phyloP scores from a whole-genome alignment of 108 stramenopile genomes.

The Cylindrotheca fusiformis region DNA sequence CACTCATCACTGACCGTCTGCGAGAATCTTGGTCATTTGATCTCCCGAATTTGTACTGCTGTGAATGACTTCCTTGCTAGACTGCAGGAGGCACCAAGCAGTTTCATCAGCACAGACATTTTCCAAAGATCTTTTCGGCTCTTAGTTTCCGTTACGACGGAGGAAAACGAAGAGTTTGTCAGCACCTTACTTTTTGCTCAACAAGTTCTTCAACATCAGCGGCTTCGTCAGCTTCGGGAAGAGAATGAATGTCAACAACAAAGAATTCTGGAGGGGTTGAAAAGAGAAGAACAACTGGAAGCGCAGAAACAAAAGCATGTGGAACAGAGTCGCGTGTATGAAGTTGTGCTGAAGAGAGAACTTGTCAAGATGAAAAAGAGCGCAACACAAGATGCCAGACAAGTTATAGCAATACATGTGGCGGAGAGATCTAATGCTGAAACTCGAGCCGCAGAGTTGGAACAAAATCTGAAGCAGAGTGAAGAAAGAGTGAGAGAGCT shows the following conservation, averaged over 20 bases:
- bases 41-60: conserved; percentile 16
- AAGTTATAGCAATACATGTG: conserved; percentile 23
- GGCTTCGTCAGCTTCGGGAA: not conserved
- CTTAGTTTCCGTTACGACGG: conserved; percentile 8
- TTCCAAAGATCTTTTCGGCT: conserved; percentile 20
- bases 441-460: not conserved
- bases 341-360: conserved; percentile 22
- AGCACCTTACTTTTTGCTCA: conserved; percentile 9
- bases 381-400: conserved; percentile 15
- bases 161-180: conserved; percentile 34
- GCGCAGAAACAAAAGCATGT: conserved; percentile 3
- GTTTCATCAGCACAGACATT: conserved; percentile 5
- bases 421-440: conserved; percentile 23
- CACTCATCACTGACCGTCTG: conserved; percentile 2
- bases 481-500: conserved; percentile 9
- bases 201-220: not conserved
- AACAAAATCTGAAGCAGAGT: conserved; percentile 5
- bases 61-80: conserved; percentile 18
- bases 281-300: conserved; percentile 11
- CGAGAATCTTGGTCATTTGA: conserved; percentile 17
- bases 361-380: conserved; percentile 10
- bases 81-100: not conserved
- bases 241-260: not conserved
- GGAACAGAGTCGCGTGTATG: conserved; percentile 6
- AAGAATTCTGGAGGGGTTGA: conserved; percentile 2